Conservation (phyloP, 2,329 filamentous ascomycete species). For the Diaporthe nobilis region DNA sequence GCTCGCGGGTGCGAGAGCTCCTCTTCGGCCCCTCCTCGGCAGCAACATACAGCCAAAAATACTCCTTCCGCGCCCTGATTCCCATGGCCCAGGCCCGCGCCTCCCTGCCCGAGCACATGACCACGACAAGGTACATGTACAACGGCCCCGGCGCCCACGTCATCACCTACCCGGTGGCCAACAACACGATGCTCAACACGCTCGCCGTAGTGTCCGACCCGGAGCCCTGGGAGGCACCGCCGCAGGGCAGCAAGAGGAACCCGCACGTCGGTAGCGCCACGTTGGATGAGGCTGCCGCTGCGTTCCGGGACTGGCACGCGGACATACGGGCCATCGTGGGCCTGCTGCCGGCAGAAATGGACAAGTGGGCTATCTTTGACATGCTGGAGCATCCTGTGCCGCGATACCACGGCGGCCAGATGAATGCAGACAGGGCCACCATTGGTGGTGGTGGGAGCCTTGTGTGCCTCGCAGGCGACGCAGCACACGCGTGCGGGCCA, state of each 20-base stretch:
- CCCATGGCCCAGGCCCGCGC: slow-evolving; percentile 68
- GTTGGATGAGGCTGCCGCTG: slow-evolving; percentile 56
- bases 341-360: slow-evolving; percentile 62
- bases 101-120: slow-evolving; percentile 63
- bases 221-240: slow-evolving; percentile 52
- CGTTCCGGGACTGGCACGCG: slow-evolving; percentile 59
- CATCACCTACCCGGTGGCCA: slow-evolving; percentile 73
- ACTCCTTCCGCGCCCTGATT: slow-evolving; percentile 73
- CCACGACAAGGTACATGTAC: slow-evolving; percentile 67
- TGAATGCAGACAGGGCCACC: neutral
- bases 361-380: slow-evolving; percentile 72
- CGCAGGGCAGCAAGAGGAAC: slow-evolving; percentile 43
- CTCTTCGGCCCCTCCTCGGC: slow-evolving; percentile 56
- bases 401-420: slow-evolving; percentile 56
- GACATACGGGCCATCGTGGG: slow-evolving; percentile 53
- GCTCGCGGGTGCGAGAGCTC: slow-evolving; percentile 66
- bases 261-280: slow-evolving; percentile 53
- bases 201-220: slow-evolving; percentile 61
- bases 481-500: slow-evolving; percentile 69
- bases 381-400: slow-evolving; percentile 60
- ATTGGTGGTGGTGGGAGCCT: slow-evolving; percentile 47
- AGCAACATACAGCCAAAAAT: slow-evolving; percentile 69
- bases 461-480: slow-evolving; percentile 67
- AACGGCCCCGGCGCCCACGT: slow-evolving; percentile 70
- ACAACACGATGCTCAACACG: slow-evolving; percentile 70